phyloP scores from a whole-genome alignment of 1,139 yeast species.

The Candida pseudoviswanathii region DNA sequence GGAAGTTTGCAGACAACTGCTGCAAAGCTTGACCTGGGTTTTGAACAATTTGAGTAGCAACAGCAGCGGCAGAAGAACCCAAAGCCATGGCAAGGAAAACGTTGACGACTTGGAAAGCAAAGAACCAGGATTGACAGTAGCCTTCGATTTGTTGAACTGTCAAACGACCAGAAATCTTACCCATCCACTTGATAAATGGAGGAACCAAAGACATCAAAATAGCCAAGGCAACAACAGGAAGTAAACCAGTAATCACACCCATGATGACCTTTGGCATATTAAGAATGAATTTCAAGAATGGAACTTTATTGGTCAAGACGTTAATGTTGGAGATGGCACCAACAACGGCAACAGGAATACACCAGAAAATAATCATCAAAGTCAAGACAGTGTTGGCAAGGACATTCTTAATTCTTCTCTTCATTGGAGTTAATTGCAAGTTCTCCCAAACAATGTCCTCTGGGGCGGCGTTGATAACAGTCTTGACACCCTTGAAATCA shows the following conservation, averaged over 20 bases:
- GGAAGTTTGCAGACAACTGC: constrained; percentile 60
- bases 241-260: constrained; percentile 84
- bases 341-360: constrained; percentile 93
- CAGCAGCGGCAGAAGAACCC: constrained; percentile 75
- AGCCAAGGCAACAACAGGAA: constrained; percentile 83
- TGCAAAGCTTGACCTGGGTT: constrained; percentile 59
- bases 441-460: constrained; percentile 86
- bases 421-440: constrained; percentile 44
- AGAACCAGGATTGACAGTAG: constrained; percentile 84
- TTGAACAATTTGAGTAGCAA: constrained; percentile 59
- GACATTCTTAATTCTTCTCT: constrained; percentile 42
- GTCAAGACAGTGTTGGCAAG: constrained; percentile 49
- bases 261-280: constrained; percentile 64
- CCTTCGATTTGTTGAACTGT: constrained; percentile 73
- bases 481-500: constrained; percentile 64
- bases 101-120: constrained; percentile 87
- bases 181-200: constrained; percentile 64
- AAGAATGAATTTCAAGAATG: constrained; percentile 69
- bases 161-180: constrained; percentile 69
- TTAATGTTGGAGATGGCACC: constrained; percentile 89
- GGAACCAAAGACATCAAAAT: constrained; percentile 83
- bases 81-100: constrained; percentile 80
- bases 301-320: constrained; percentile 65
- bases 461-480: constrained; percentile 65
- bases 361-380: constrained; percentile 77